Base-by-base conservation (phyloP, 2,329 filamentous ascomycete genomes). In the Arachnomyces sp. region DNA sequence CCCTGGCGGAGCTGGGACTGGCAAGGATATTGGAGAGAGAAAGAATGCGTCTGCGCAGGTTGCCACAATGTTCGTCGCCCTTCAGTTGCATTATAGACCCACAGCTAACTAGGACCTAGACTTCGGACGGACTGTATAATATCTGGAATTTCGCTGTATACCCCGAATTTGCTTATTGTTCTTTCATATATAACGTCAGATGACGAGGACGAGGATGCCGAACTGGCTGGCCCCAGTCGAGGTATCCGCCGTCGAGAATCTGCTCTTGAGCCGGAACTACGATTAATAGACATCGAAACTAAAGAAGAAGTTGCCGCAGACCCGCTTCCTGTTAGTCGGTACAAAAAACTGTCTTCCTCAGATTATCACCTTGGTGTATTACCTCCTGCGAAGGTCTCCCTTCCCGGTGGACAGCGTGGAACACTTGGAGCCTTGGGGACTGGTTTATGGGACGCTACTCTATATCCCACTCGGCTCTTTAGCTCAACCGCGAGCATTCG, bases 61-160 rank as follows among this genome's bases (percentile, higher is more conserved):
- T 59, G 80, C 87, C 46, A 93, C 94, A 65, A 89, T 90, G 86
- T 93, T 61, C 75, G 85, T 75, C n/a, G 12, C 14, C 9, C 31
- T 4, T 37, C 4, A 18, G 25, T 12, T 14, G 28, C 14, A 9
- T 8, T 7, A 8, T 6, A 33, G 60, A 65, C 51, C 65, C 58
- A 47, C 51, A 59, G 47, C 60, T 59, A 34, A 58, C 38, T 9
- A 36, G n/a, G 37, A 17, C 17, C 13, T 49, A 89, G 84, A 65
- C 77, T 96, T 65, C 85, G 88, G 56, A 94, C 92, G 66, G 92
- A 98, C 69, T 96, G 92, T 72, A 88, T 95, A 62, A 87, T 98
- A 71, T 95, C 92, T 60, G 92, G 92, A 55, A 84, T 98, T 64
- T 93, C 90, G 49, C 75, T 98, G 65, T 96, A 95, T 79, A 95